These are phyloP conservation scores for Phytophthora brassicae DNA, from an alignment of 352 stramenopile genomes.

Conservation along the genomic window DNA sequence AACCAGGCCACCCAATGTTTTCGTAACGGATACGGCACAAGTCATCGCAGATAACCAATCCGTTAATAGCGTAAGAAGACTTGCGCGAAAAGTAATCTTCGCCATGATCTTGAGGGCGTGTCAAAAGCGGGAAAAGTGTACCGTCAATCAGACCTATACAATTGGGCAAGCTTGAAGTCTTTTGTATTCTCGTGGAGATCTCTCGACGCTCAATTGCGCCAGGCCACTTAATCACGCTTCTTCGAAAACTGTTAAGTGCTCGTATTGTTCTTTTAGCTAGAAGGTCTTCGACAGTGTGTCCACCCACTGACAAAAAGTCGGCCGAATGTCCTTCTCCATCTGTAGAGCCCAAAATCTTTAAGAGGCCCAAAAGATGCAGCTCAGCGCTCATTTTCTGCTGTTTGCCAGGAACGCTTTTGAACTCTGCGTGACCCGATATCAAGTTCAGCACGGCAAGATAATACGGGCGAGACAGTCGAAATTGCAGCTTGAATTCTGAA, in stretches of 20 bases:
- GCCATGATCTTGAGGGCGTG: no score
- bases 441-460: background rate
- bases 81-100: no score
- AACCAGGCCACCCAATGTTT: no score
- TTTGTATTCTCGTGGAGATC: no score
- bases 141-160: background rate
- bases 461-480: background rate
- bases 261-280: background rate
- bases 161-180: background rate
- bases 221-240: no score
- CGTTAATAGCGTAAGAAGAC: no score
- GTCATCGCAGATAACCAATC: no score
- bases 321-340: background rate
- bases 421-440: background rate
- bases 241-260: background rate
- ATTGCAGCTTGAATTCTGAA: background rate
- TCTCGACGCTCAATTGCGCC: no score
- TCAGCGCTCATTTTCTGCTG: background rate
- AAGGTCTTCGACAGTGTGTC: conserved; percentile 1
- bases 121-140: background rate
- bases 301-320: background rate
- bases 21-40: no score
- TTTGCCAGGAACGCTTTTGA: background rate
- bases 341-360: background rate
- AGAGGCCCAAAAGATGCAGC: background rate